Base-by-base conservation (phyloP, 2,329 filamentous ascomycete species). In the Cordyceps pruinosa region DNA sequence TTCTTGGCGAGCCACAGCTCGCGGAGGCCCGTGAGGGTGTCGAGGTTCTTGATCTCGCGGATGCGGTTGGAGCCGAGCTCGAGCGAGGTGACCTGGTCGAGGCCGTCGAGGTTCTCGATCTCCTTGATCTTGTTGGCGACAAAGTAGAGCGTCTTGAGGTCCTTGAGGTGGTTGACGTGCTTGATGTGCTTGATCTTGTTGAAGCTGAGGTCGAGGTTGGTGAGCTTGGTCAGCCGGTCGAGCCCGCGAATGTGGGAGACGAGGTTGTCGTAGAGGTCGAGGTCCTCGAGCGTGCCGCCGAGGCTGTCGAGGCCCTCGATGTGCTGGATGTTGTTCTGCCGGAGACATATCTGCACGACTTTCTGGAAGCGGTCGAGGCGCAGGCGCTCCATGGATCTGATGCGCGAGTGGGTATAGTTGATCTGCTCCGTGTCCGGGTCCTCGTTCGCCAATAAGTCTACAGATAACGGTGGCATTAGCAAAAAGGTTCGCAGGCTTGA, bases 161-260 rank as follows among this genome's bases (percentile, higher is more conserved):
- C 81, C 23, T 76, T 86, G 59, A 99, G 76, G 66, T 93, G 88
- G 58, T 81, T 81, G 62, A 97, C 76, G 66, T 93, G 85, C 73
- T 96, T 96, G 76, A 99, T 96, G 73, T 97, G 92, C 72, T 96
- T 97, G 76, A 99, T 93, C 77, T 97, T 97, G 78, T 99, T 99
- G 82, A 97, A 99, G 71, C 89, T 95, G 52, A 99, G 79, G 70
- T 99, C 94, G 56, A 99, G 83, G 57, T 77, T 87, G 6, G 82
- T 90, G 55, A 99, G 81, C 60, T 88, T 80, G 13, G 80, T 83
- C 58, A 97, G 83, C 46, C 84, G 78, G 55, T 97, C 91, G 46
- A 99, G 80, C 30, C 89, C 89, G 63, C 86, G 86, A 72, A 97
- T 84, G 71, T 96, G 91, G 12, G 85, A 83, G 65, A 99, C 91